Percentiles rank a stretch among this genome's conserved stretches.
Evolutionary conservation across 1,284 basidiomycete species (phyloP).

Genomic region (Dichomitus squalens): DNA sequence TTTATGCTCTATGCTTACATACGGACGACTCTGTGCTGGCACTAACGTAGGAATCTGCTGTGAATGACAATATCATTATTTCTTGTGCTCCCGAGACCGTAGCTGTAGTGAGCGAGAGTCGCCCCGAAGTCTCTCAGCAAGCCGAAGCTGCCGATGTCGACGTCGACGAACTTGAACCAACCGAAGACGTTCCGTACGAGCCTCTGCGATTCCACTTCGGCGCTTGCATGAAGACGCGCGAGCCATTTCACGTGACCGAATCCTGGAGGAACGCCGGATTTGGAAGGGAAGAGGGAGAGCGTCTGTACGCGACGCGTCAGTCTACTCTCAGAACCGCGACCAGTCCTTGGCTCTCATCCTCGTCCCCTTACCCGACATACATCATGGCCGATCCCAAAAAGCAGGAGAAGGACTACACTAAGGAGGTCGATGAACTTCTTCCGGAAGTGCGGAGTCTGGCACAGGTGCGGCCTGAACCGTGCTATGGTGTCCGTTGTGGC

Average conservation of each 20-base stretch:
- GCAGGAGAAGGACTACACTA: slow-evolving; percentile 76
- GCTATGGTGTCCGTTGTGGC: slow-evolving; percentile 8
- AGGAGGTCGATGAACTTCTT: slow-evolving; percentile 67
- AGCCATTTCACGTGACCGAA: slow-evolving; percentile 27
- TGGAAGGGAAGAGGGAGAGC: slow-evolving; percentile 29
- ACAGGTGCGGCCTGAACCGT: slow-evolving; percentile 45
- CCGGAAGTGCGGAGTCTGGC: slow-evolving; percentile 56
- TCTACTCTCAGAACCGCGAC: slow-evolving; percentile 37
- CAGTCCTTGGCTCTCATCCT: slow-evolving; percentile 33
- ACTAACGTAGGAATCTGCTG: slow-evolving; percentile 45
- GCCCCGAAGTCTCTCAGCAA: neutral
- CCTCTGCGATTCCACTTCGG: slow-evolving; percentile 18
- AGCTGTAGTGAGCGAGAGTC: slow-evolving; percentile 5
- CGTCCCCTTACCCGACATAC: slow-evolving; percentile 23
- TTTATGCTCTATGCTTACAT: slow-evolving; percentile 44
- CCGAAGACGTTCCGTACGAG: neutral
- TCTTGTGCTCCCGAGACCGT: slow-evolving; percentile 5
- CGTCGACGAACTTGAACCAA: neutral
- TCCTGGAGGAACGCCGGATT: slow-evolving; percentile 15
- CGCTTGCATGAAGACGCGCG: slow-evolving; percentile 3
- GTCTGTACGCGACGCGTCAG: slow-evolving; percentile 67
- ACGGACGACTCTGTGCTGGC: slow-evolving; percentile 44
- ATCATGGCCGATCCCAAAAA: slow-evolving; percentile 78
- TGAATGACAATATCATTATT: slow-evolving; percentile 30
- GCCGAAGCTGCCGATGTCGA: neutral